phyloP scores from a whole-genome alignment of 192 early-diverging fungal species.

The Lobosporangium transversale region DNA sequence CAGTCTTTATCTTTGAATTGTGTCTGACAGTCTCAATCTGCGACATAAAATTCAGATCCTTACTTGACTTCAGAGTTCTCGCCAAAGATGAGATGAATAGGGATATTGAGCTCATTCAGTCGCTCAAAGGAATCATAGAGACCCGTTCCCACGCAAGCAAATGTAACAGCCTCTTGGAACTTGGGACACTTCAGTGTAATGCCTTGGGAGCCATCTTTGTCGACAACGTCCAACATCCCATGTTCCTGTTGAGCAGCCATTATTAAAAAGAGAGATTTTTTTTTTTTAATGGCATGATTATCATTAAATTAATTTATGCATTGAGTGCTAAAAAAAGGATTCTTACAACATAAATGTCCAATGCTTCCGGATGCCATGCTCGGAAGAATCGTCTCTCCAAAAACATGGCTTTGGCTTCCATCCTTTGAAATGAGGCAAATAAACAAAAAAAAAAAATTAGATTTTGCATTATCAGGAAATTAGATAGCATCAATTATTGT shows the following conservation, averaged over 20 bases:
- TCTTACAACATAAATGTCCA: constrained; percentile 65
- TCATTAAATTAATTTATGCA: too few relatives aligned
- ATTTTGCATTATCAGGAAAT: background rate
- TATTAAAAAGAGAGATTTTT: too few relatives aligned
- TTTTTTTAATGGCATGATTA: too few relatives aligned
- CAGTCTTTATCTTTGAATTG: too few relatives aligned
- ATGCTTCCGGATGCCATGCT: constrained; percentile 58
- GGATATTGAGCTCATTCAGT: constrained; percentile 44
- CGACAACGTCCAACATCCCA: constrained; percentile 52
- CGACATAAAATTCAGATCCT: too few relatives aligned
- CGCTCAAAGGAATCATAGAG: constrained; percentile 33
- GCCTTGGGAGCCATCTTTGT: constrained; percentile 39
- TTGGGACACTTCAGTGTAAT: constrained; percentile 56
- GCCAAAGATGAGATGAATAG: constrained; percentile 54
- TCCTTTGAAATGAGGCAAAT: background rate
- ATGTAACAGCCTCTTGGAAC: constrained; percentile 58
- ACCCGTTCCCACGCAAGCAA: constrained; percentile 13
- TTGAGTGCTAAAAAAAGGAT: background rate
- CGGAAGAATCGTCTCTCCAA: constrained; percentile 48
- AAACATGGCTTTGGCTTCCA: constrained; percentile 26
- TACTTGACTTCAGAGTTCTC: constrained; percentile 52
- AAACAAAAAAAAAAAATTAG: background rate
- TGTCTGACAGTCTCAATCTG: too few relatives aligned
- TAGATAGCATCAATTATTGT: background rate
- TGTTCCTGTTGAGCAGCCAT: constrained; percentile 40